Percentiles rank a stretch among this genome's conserved stretches.
Conservation (phyloP, 163 green algal genomes). For the Prototheca wickerhamii region DNA sequence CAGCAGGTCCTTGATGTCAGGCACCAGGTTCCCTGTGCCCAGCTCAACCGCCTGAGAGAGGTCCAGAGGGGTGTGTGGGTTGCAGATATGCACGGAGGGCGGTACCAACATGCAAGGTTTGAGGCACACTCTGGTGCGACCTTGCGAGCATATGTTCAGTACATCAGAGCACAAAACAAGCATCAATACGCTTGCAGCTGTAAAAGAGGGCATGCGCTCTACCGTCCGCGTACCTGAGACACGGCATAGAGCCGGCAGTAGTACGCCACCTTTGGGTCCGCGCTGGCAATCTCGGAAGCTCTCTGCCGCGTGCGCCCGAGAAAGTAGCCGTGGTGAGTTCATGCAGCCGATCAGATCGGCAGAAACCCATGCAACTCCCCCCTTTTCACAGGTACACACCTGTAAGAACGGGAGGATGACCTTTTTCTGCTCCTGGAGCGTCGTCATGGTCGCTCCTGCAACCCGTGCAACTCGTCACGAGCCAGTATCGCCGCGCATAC, state of each 20-base stretch:
- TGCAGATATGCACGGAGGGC: conserved; percentile 3
- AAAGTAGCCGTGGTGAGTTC: neutral
- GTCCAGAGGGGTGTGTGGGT: no score
- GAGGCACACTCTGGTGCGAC: no score
- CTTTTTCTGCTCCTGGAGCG: conserved; percentile 54
- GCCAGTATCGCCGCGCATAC: no score
- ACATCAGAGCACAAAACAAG: no score
- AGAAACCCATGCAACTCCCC: neutral
- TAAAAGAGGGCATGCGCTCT: no score
- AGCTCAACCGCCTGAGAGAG: conserved; percentile 39
- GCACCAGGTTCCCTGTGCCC: conserved; percentile 15
- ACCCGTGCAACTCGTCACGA: no score
- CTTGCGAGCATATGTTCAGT: no score
- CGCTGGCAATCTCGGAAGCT: conserved; percentile 68
- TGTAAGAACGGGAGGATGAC: conserved; percentile 53
- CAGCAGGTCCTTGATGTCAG: conserved; percentile 40
- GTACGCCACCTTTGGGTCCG: conserved; percentile 74
- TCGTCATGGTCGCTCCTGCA: conserved; percentile 11
- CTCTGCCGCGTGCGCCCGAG: conserved; percentile 46
- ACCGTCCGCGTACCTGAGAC: neutral
- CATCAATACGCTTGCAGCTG: no score
- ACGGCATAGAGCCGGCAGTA: conserved; percentile 79
- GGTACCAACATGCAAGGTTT: no score
- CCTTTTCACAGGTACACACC: conserved; percentile 12
- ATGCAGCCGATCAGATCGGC: neutral